phyloP scores from a whole-genome alignment of 2,329 filamentous ascomycete species.

The Beauveria sp. region DNA sequence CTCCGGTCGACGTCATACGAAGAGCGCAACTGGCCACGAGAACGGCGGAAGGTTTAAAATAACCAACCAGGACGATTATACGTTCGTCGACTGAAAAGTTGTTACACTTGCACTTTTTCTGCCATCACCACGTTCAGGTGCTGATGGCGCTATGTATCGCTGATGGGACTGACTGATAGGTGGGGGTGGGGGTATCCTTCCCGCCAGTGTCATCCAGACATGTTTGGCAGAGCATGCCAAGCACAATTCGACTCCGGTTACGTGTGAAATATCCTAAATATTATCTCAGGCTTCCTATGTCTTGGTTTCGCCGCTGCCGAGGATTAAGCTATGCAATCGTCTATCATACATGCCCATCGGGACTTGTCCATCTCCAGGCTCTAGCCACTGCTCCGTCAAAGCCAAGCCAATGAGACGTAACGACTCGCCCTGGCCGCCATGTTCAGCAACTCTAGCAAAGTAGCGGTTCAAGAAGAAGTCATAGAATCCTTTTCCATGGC shows the following conservation, averaged over 20 bases:
- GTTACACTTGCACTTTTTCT: neutral
- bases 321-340: slow-evolving; percentile 67
- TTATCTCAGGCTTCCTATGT: slow-evolving; percentile 5
- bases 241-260: no score
- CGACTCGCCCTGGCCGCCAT: slow-evolving; percentile 27
- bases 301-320: slow-evolving; percentile 59
- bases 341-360: slow-evolving; percentile 72
- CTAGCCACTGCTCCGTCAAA: slow-evolving; percentile 76
- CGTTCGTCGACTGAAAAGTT: neutral
- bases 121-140: neutral
- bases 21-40: neutral
- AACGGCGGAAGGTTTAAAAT: neutral
- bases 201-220: no score
- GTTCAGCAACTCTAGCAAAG: slow-evolving; percentile 34
- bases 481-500: slow-evolving; percentile 96
- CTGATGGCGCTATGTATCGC: neutral
- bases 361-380: slow-evolving; percentile 50
- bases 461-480: slow-evolving; percentile 85
- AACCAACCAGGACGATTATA: neutral
- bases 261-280: no score
- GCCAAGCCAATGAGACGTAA: slow-evolving; percentile 66
- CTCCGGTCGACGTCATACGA: slow-evolving; percentile 11
- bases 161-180: neutral
- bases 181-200: neutral
- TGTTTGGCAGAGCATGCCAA: neutral